phyloP scores from a whole-genome alignment of 1,139 yeast species.

The Pichia sp. region DNA sequence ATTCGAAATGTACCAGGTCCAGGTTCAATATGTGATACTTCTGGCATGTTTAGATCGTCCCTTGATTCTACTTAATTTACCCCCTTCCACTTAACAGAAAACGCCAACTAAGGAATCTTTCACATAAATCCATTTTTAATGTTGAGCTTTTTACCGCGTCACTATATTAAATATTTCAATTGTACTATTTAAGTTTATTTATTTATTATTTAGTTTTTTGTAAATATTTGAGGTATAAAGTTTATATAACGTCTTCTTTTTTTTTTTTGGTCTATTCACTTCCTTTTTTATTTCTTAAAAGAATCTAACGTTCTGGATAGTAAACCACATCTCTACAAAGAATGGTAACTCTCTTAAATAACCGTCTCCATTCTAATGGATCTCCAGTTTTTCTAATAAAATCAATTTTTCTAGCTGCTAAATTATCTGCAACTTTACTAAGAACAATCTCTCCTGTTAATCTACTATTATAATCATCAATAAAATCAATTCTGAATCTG shows the following conservation, averaged over 20 bases:
- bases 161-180: too few relatives aligned
- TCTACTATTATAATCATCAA: slow-evolving; percentile 42
- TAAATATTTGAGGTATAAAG: neutral
- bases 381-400: slow-evolving; percentile 53
- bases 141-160: too few relatives aligned
- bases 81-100: neutral
- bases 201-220: too few relatives aligned
- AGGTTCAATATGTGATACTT: slow-evolving; percentile 33
- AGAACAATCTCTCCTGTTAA: slow-evolving; percentile 45
- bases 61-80: neutral
- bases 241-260: too few relatives aligned
- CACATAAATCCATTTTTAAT: too few relatives aligned
- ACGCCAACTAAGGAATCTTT: neutral
- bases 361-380: slow-evolving; percentile 62
- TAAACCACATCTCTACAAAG: slow-evolving; percentile 49
- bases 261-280: neutral
- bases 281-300: neutral
- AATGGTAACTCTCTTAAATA: slow-evolving; percentile 49
- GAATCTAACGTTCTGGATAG: slow-evolving; percentile 21
- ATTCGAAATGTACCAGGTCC: slow-evolving; percentile 63
- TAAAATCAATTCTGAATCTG: slow-evolving; percentile 37
- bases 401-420: slow-evolving; percentile 39
- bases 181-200: too few relatives aligned
- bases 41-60: slow-evolving; percentile 42
- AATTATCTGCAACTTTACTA: slow-evolving; percentile 31